These are phyloP conservation scores for Aspergillus saccharolyticus DNA, from an alignment of 495 filamentous ascomycete genomes.

Conservation along the genomic window DNA sequence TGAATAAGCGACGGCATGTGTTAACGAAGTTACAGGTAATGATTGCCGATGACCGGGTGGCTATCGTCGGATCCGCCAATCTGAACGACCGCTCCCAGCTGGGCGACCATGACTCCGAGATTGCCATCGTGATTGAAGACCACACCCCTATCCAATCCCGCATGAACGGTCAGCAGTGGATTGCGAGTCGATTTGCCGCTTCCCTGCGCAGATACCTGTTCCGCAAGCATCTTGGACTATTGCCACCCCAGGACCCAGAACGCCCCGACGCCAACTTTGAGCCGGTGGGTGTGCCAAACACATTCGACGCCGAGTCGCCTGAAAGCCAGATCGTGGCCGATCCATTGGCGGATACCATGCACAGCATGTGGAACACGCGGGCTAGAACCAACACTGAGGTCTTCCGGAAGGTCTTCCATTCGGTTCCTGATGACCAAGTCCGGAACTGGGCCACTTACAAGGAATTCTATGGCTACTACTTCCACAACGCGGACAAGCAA, in stretches of 20 bases:
- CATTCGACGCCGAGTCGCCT: conserved; percentile 74
- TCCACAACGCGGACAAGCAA: conserved; percentile 50
- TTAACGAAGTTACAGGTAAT: conserved; percentile 51
- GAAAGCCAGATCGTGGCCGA: conserved; percentile 74
- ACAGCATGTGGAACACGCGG: conserved; percentile 64
- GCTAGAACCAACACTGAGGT: conserved; percentile 79
- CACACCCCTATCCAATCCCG: conserved; percentile 57
- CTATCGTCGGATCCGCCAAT: conserved; percentile 90
- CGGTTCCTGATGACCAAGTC: conserved; percentile 76
- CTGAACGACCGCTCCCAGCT: conserved; percentile 93
- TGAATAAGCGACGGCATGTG: not conserved
- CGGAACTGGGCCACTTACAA: conserved; percentile 84
- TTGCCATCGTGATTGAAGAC: conserved; percentile 79
- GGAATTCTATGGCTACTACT: conserved; percentile 72
- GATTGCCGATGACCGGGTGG: conserved; percentile 84
- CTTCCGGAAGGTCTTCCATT: conserved; percentile 81
- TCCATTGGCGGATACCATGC: conserved; percentile 63
- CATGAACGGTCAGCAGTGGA: conserved; percentile 69
- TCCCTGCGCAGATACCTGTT: conserved; percentile 80
- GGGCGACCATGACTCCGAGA: conserved; percentile 79
- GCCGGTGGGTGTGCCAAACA: conserved; percentile 66
- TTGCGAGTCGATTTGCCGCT: conserved; percentile 72
- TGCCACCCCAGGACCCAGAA: conserved; percentile 65
- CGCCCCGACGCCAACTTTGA: conserved; percentile 66
- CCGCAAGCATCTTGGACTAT: conserved; percentile 85